Evolutionary conservation across 192 early-diverging fungal species (phyloP).

Genomic region (Coemansia sp.): DNA sequence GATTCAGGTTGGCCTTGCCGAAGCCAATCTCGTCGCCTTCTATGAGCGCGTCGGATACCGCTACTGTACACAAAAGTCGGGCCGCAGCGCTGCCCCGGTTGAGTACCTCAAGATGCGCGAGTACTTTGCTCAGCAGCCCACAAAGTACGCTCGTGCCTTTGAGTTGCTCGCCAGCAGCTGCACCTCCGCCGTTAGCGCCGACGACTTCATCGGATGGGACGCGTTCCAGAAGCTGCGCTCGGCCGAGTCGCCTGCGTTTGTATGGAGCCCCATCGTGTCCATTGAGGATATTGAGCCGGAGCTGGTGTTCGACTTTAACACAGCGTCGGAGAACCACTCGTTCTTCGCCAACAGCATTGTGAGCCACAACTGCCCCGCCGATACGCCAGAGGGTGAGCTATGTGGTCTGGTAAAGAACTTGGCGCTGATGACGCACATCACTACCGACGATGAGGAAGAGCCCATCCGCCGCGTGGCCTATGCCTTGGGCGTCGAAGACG

Average conservation of each 20-base stretch:
- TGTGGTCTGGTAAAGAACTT: slow-evolving; percentile 99
- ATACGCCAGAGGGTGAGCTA: slow-evolving; percentile 99
- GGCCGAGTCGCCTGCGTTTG: slow-evolving; percentile 23
- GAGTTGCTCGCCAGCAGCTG: neutral
- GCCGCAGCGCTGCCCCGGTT: slow-evolving; percentile 21
- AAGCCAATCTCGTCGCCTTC: slow-evolving; percentile 17
- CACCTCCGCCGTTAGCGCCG: neutral
- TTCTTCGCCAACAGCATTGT: slow-evolving; percentile 60
- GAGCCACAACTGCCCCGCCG: slow-evolving; percentile 75
- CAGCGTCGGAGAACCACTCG: slow-evolving; percentile 30
- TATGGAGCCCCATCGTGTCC: slow-evolving; percentile 25
- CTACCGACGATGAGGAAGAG: slow-evolving; percentile 77
- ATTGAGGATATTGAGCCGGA: slow-evolving; percentile 22
- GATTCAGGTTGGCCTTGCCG: slow-evolving; percentile 5
- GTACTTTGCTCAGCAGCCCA: neutral
- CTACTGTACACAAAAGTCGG: slow-evolving; percentile 19
- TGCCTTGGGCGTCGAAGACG: slow-evolving; percentile 86
- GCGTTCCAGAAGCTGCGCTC: slow-evolving; percentile 25
- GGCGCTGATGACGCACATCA: slow-evolving; percentile 93
- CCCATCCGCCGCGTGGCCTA: slow-evolving; percentile 87
- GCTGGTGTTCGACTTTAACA: slow-evolving; percentile 34
- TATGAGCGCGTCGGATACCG: slow-evolving; percentile 33
- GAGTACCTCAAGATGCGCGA: slow-evolving; percentile 29
- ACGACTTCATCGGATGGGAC: slow-evolving; percentile 14
- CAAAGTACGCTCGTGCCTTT: neutral